These are phyloP conservation scores for Polygonum aviculare DNA, from an alignment of 148 eudicot species.

Conservation along the genomic window DNA sequence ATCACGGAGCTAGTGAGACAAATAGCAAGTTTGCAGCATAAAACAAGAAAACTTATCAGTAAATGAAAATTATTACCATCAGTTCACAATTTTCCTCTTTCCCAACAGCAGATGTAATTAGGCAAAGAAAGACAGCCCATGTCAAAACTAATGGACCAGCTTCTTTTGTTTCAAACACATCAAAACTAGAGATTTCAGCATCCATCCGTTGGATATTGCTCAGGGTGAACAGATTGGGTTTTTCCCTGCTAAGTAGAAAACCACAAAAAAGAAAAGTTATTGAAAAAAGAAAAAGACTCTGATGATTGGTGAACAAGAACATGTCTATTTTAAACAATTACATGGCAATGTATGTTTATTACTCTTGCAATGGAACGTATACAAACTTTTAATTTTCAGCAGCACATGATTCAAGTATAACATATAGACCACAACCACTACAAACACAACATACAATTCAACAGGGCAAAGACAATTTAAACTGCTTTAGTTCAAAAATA, in stretches of 20 bases:
- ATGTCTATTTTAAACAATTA: not conserved
- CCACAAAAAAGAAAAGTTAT: not conserved
- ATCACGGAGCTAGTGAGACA: not conserved
- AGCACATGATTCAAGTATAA: not conserved
- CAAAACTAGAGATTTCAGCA: conserved; percentile 46
- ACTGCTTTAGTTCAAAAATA: not conserved
- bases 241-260: conserved; percentile 41
- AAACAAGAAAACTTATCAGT: not conserved
- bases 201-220: conserved; percentile 65
- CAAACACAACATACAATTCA: not conserved
- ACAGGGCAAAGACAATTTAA: not conserved
- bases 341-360: not conserved
- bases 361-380: not conserved
- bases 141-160: conserved; percentile 74
- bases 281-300: not conserved
- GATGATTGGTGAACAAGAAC: not conserved
- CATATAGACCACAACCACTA: not conserved
- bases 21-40: not conserved
- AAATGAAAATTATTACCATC: conserved; percentile 30
- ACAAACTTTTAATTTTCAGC: not conserved
- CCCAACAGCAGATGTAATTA: conserved; percentile 64
- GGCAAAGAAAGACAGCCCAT: conserved; percentile 93
- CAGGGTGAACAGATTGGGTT: conserved; percentile 53
- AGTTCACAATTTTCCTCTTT: conserved; percentile 46
- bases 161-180: conserved; percentile 60